These are phyloP conservation scores for Lunasporangiospora selenospora DNA, from an alignment of 192 early-diverging fungal genomes.

Conservation along the genomic window DNA sequence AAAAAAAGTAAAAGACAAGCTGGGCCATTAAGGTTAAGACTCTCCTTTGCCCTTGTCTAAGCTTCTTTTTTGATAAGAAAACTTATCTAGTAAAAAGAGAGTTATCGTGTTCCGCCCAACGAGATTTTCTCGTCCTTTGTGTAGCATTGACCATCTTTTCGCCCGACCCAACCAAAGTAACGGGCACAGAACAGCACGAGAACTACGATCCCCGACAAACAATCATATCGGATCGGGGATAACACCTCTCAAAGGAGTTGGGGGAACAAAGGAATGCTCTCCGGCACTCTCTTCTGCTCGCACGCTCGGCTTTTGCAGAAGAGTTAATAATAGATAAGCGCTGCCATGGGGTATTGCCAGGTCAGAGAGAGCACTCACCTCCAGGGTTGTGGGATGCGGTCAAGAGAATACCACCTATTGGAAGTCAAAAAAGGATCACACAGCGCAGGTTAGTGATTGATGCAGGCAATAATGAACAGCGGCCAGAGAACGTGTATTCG, in stretches of 20 bases:
- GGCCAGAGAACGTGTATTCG: too few relatives aligned
- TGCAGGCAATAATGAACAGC: too few relatives aligned
- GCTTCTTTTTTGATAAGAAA: too few relatives aligned
- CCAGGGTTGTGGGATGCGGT: conserved; percentile 99
- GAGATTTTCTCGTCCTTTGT: too few relatives aligned
- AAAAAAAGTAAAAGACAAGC: conserved; percentile 3
- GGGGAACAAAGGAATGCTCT: not conserved
- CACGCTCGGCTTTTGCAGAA: not conserved
- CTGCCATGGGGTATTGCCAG: not conserved
- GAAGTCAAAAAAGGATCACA: too few relatives aligned
- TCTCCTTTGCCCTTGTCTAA: not conserved
- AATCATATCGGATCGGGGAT: conserved; percentile 4
- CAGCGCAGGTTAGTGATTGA: too few relatives aligned
- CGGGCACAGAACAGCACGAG: not conserved
- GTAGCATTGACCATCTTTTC: conserved; percentile 37
- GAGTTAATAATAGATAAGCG: conserved; percentile 6
- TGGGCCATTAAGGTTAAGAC: conserved; percentile 5
- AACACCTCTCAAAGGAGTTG: not conserved
- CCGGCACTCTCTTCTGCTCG: conserved; percentile 1
- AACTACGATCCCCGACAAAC: not conserved
- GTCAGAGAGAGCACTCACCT: conserved; percentile 47
- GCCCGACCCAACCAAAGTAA: not conserved
- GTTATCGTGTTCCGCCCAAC: too few relatives aligned
- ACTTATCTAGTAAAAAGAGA: too few relatives aligned
- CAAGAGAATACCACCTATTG: conserved; percentile 86